phyloP scores from a whole-genome alignment of 2,329 filamentous ascomycete genomes.

The Cladosporium sphaerospermum region DNA sequence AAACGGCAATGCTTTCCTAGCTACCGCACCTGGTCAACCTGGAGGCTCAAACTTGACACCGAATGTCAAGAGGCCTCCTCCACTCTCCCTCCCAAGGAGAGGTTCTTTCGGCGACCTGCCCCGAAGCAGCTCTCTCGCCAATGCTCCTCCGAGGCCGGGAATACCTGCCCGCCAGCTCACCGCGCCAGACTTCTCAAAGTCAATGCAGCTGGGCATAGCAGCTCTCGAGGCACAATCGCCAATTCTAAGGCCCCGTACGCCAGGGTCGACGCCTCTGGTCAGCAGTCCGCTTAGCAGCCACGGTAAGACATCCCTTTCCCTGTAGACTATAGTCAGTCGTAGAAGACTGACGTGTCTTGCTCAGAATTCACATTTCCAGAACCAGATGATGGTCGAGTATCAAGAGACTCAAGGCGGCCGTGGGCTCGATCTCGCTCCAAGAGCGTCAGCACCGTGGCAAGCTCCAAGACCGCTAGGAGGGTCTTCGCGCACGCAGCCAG shows the following conservation, averaged over 20 bases:
- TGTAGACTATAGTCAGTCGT: too few species aligned
- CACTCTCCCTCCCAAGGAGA: background rate
- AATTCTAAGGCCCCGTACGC: background rate
- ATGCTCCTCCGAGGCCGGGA: background rate
- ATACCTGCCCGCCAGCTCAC: conserved; percentile 2
- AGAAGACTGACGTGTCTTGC: background rate
- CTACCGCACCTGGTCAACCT: background rate
- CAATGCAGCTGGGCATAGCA: background rate
- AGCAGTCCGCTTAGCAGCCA: conserved; percentile 21
- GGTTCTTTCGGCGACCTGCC: background rate
- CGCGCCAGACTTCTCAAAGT: background rate
- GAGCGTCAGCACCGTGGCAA: background rate
- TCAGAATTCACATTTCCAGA: conserved; percentile 20
- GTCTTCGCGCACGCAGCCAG: conserved; percentile 26
- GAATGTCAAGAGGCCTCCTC: background rate
- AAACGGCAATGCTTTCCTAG: background rate
- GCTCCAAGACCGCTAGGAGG: conserved; percentile 10
- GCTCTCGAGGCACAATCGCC: background rate
- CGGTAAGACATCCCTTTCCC: conserved; percentile 16
- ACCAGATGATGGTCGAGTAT: background rate
- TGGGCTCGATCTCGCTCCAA: background rate
- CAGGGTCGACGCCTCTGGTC: conserved; percentile 2
- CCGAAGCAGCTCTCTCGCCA: background rate
- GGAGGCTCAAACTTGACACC: background rate
- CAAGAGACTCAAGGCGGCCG: background rate